Evolutionary conservation across 2,329 filamentous ascomycete genomes (phyloP).

Genomic region (Dactylellina drechsleri): DNA sequence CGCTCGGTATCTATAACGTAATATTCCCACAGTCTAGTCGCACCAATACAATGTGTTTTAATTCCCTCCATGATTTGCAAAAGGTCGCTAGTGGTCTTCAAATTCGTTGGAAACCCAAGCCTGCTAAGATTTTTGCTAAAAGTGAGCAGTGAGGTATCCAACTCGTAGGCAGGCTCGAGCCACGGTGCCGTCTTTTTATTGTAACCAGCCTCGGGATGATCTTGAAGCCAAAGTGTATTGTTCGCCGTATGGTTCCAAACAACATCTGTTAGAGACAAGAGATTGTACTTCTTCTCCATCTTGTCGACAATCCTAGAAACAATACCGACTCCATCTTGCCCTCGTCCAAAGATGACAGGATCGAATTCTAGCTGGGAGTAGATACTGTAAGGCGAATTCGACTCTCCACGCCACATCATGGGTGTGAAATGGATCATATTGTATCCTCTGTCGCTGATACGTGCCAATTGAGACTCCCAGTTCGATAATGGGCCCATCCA

Average conservation of each 20-base stretch:
- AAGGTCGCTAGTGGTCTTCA: conserved; percentile 77
- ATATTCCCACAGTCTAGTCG: conserved; percentile 89
- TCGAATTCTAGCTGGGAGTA: conserved; percentile 93
- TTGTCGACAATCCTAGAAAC: conserved; percentile 78
- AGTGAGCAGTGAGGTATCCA: conserved; percentile 74
- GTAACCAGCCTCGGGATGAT: conserved; percentile 95
- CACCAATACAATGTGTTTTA: conserved; percentile 80
- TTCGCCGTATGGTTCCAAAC: conserved; percentile 98
- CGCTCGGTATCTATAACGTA: conserved; percentile 84
- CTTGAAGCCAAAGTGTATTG: conserved; percentile 92
- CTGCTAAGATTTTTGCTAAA: conserved; percentile 72
- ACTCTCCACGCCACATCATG: conserved; percentile 84
- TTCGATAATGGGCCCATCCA: conserved; percentile 92
- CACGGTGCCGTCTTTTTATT: conserved; percentile 89
- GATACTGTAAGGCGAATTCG: conserved; percentile 97
- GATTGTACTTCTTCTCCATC: conserved; percentile 83
- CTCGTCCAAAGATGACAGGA: conserved; percentile 79
- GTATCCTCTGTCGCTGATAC: conserved; percentile 90
- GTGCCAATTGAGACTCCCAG: conserved; percentile 87
- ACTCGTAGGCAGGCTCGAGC: conserved; percentile 72
- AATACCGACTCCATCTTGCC: conserved; percentile 73
- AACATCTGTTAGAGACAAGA: conserved; percentile 92
- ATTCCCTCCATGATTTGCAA: conserved; percentile 83
- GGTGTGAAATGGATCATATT: conserved; percentile 99
- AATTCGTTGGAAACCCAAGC: conserved; percentile 78